Percentiles rank a stretch among this genome's conserved stretches.
phyloP scores from a whole-genome alignment of 2,329 filamentous ascomycete genomes.

The Ascochyta pisi region DNA sequence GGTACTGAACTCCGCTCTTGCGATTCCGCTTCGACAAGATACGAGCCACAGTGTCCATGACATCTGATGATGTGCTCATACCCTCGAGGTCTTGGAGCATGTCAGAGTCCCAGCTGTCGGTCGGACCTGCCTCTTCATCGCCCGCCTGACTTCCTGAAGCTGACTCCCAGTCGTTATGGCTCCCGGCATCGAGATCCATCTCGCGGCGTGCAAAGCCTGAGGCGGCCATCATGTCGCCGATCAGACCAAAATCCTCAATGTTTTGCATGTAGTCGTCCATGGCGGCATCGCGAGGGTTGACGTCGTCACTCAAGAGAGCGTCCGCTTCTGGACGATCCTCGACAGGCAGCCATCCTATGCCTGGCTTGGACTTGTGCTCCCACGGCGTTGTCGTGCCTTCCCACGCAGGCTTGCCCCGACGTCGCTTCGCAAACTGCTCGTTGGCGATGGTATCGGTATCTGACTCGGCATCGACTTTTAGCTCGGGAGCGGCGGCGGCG shows the following conservation, averaged over 20 bases:
- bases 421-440: constrained; percentile 33
- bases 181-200: constrained; percentile 42
- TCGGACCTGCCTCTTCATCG: constrained; percentile 18
- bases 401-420: constrained; percentile 40
- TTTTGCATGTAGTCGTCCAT: constrained; percentile 76
- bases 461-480: constrained; percentile 22
- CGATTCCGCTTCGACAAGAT: constrained; percentile 57
- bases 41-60: constrained; percentile 50
- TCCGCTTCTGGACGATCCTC: constrained; percentile 31
- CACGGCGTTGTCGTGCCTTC: constrained; percentile 39
- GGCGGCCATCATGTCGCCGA: constrained; percentile 34
- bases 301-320: constrained; percentile 27
- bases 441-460: constrained; percentile 34
- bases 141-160: constrained; percentile 21
- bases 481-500: neutral
- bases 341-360: constrained; percentile 44
- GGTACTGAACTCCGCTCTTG: constrained; percentile 57
- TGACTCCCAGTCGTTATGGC: constrained; percentile 43
- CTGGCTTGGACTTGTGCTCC: constrained; percentile 45
- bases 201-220: constrained; percentile 41
- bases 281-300: constrained; percentile 45
- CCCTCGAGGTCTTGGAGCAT: constrained; percentile 57
- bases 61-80: constrained; percentile 59
- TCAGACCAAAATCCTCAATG: constrained; percentile 57
- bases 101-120: constrained; percentile 52